These are phyloP conservation scores for Tulasnella sp. DNA, from an alignment of 768 basidiomycete genomes.

Conservation along the genomic window DNA sequence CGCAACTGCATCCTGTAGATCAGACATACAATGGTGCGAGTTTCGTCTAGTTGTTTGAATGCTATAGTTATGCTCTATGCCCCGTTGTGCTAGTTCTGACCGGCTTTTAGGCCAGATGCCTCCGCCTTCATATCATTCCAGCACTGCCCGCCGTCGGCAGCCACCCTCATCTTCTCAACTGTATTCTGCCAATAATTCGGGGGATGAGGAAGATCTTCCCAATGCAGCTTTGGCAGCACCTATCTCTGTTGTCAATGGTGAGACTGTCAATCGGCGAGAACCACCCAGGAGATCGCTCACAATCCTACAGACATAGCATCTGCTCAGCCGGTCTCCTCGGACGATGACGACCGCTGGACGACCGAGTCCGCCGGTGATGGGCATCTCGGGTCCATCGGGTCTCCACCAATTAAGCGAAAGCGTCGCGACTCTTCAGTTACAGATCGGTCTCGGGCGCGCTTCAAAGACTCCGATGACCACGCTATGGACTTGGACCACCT, in stretches of 20 bases:
- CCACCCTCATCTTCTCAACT: constrained; percentile 2
- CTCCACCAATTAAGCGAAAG: neutral
- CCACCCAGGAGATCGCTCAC: neutral
- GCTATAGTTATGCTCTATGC: neutral
- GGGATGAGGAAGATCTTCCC: constrained; percentile 18
- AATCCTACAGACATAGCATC: constrained; percentile 11
- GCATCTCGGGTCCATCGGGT: neutral
- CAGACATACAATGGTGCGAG: neutral
- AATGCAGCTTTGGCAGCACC: constrained; percentile 16
- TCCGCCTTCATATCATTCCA: neutral
- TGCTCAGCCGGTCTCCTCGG: constrained; percentile 2
- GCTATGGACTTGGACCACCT: neutral
- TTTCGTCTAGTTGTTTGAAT: neutral
- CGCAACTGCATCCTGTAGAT: neutral
- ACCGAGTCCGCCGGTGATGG: neutral
- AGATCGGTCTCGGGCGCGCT: constrained; percentile 3
- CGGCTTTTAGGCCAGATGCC: constrained; percentile 1
- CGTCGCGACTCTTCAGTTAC: neutral
- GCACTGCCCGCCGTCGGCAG: neutral
- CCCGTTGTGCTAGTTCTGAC: neutral
- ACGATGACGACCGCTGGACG: constrained; percentile 5
- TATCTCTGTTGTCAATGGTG: constrained; percentile 18
- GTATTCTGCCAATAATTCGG: constrained; percentile 16
- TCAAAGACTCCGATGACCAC: neutral
- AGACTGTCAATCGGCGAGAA: neutral